phyloP scores from a whole-genome alignment of 495 filamentous ascomycete genomes.

The Aspergillus wentii region DNA sequence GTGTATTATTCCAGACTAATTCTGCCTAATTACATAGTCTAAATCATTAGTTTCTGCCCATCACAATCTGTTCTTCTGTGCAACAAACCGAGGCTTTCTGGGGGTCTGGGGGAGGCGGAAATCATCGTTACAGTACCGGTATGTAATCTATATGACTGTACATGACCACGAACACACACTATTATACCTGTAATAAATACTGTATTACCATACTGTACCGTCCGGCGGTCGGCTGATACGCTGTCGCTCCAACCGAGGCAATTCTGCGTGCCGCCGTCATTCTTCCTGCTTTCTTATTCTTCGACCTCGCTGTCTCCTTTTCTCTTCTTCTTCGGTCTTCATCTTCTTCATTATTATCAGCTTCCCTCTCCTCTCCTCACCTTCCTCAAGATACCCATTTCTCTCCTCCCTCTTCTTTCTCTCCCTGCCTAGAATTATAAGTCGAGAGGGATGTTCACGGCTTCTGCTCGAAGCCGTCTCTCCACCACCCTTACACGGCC shows the following conservation, averaged over 20 bases:
- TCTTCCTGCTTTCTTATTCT: slow-evolving; percentile 7
- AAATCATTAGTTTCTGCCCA: no score
- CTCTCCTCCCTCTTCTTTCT: slow-evolving; percentile 11
- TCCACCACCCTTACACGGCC: slow-evolving; percentile 34
- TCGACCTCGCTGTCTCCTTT: slow-evolving; percentile 3
- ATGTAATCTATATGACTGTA: slow-evolving; percentile 4
- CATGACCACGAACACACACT: not conserved
- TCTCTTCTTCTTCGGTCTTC: slow-evolving; percentile 1
- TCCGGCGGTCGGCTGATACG: slow-evolving; percentile 3
- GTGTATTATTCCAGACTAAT: no score
- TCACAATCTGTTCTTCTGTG: no score
- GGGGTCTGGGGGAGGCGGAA: no score
- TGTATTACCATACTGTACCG: slow-evolving; percentile 11
- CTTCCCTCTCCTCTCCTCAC: slow-evolving; percentile 7
- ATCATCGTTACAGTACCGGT: slow-evolving; percentile 4
- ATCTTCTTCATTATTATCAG: slow-evolving; percentile 4
- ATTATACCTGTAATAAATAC: slow-evolving; percentile 1
- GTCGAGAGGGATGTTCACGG: slow-evolving; percentile 42
- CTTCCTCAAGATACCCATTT: no score
- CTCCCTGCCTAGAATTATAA: slow-evolving; percentile 15
- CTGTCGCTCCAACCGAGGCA: slow-evolving; percentile 15
- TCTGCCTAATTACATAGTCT: no score
- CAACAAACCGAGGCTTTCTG: no score
- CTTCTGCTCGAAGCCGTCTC: slow-evolving; percentile 44
- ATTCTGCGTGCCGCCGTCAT: not conserved